Conservation (phyloP, 768 basidiomycete species). For the Pleurotus djamor region DNA sequence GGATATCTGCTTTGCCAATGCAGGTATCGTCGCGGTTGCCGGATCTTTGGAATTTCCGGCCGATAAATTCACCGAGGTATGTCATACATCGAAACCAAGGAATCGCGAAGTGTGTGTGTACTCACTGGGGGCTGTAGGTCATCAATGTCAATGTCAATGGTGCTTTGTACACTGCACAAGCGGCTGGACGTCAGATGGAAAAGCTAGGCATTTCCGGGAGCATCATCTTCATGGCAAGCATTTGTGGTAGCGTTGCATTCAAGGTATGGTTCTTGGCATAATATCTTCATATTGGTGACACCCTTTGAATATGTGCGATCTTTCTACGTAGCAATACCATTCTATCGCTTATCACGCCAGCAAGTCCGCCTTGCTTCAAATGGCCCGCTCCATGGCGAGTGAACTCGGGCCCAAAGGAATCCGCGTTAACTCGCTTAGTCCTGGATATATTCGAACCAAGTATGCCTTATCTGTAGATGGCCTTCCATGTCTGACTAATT, state of each 20-base stretch:
- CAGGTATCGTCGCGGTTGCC: slow-evolving; percentile 51
- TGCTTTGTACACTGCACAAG: slow-evolving; percentile 58
- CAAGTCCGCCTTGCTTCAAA: slow-evolving; percentile 79
- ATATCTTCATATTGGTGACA: not conserved
- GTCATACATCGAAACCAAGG: slow-evolving; percentile 2
- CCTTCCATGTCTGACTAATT: not conserved
- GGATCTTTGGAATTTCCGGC: slow-evolving; percentile 58
- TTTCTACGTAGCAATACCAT: slow-evolving; percentile 45
- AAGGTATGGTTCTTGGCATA: slow-evolving; percentile 30
- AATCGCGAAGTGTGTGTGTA: not conserved
- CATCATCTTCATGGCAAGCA: slow-evolving; percentile 59
- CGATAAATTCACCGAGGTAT: slow-evolving; percentile 53
- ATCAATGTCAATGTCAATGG: slow-evolving; percentile 62
- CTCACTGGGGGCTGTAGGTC: slow-evolving; percentile 33
- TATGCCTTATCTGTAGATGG: slow-evolving; percentile 16
- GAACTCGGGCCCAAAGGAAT: slow-evolving; percentile 68
- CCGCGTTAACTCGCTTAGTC: slow-evolving; percentile 70
- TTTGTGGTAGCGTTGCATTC: slow-evolving; percentile 67
- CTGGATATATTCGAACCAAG: slow-evolving; percentile 72
- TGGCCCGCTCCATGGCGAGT: slow-evolving; percentile 75
- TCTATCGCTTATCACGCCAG: slow-evolving; percentile 75
- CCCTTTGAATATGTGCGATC: not conserved
- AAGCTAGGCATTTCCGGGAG: slow-evolving; percentile 45
- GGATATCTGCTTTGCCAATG: slow-evolving; percentile 66
- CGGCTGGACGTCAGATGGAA: slow-evolving; percentile 57